Percentiles rank a stretch among this genome's conserved stretches.
These are phyloP conservation scores for Psilocybe cubensis DNA, from an alignment of 768 basidiomycete species.

Conservation along the genomic window DNA sequence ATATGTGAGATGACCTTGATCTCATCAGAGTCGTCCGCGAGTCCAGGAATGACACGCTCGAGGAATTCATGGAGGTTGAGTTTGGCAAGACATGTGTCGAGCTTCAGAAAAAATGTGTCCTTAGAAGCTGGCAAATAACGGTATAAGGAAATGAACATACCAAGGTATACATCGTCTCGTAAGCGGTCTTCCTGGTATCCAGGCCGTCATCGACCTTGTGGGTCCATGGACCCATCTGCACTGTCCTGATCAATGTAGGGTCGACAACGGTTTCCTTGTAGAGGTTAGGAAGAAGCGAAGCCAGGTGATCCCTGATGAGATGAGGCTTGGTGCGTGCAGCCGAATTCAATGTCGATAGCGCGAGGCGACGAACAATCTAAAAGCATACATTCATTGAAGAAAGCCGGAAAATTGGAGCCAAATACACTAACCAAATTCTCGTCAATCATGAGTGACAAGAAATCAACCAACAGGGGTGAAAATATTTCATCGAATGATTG, in stretches of 20 bases:
- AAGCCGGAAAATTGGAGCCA: not conserved
- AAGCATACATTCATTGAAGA: not conserved
- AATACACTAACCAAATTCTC: conserved; percentile 68
- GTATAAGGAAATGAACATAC: conserved; percentile 44
- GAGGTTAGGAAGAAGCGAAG: conserved; percentile 74
- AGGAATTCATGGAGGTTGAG: conserved; percentile 90
- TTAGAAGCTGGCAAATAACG: not conserved
- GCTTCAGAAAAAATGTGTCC: conserved; percentile 41
- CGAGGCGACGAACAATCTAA: conserved; percentile 90
- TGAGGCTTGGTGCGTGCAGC: conserved; percentile 95
- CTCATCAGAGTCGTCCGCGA: conserved; percentile 91
- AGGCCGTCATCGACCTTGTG: conserved; percentile 97
- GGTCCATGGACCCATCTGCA: conserved; percentile 97
- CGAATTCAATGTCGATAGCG: conserved; percentile 90
- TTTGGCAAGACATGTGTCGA: conserved; percentile 89
- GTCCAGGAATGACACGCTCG: conserved; percentile 76
- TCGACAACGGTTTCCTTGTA: conserved; percentile 88
- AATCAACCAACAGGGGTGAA: conserved; percentile 86
- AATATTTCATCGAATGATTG: conserved; percentile 90
- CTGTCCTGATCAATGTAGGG: conserved; percentile 79
- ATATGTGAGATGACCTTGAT: conserved; percentile 97
- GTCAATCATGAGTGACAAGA: conserved; percentile 91
- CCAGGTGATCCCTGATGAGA: conserved; percentile 84
- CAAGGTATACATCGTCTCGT: conserved; percentile 95
- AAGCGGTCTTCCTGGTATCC: conserved; percentile 95